Evolutionary conservation across 208 protist genomes (phyloP), one percentile per base, ranked within the genome.

Genomic region (Crithidia expoeki): DNA sequence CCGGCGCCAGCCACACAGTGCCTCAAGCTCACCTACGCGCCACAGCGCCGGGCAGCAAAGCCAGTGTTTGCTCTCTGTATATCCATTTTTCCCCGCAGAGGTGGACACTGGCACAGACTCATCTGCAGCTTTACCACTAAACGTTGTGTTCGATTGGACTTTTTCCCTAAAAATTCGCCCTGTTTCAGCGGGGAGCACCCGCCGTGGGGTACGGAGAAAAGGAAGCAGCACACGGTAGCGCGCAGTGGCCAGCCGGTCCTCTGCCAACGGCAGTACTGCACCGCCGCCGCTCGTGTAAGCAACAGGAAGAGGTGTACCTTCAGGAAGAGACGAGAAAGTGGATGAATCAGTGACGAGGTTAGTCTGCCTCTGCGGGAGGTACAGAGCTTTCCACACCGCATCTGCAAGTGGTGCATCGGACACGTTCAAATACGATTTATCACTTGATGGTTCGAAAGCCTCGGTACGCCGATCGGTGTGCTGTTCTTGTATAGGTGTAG

Each of bases 191-290:
- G 47, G 61, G 32, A 25, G 30, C 19, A 36, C 27, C 2, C 27
- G 36, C 7, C 76, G 68, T 14, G 76, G 74, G 7, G 56, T 57
- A 9, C 80, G 36, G 30, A 88, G 47, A 28, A 86, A 84, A 0
- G 80, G 84, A 0, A 86, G 47, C 25, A 89, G 63, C 3, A 85
- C 76, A 7, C 78, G 69, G 44, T 89, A 72, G 0, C 82, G 78
- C 17, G 76, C 81, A 2, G 61, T 40, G 42, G 70, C 28, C 4
- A 83, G 52, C 14, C 67, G 58, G 40, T 83, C 72, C 27, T 70
- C 38, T 3, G 56, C 60, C 9, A 66, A 40, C 14, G 74, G 74
- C 36, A 74, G 74, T 16, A 79, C 57, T 44, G 61, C 47, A 1
- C 30, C 46, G 9, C 28, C 30, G 38, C 32, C 55, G 4, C 23